Evolutionary conservation across 108 stramenopile genomes (phyloP), one percentile per base, ranked within the genome.

Genomic region (Stephanodiscus minutulus): DNA sequence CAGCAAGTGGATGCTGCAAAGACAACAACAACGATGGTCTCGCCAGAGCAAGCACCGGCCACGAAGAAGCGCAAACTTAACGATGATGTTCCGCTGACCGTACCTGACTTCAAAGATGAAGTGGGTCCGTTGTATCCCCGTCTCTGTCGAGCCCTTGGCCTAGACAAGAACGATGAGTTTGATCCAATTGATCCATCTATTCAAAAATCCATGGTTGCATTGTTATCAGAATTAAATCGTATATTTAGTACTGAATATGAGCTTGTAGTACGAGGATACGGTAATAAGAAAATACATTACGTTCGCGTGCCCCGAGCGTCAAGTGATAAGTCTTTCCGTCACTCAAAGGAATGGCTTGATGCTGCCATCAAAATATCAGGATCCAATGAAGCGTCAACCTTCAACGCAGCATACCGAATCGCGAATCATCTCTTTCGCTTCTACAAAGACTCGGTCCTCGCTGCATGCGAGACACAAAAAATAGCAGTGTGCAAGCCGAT

Each of bases 291-390:
- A 1, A 9, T 52, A 52, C 24, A 21, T 7, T 52, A 6, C 7
- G 18, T 52, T 52, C 0, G 50, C 2, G 1, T 52, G 3, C 50
- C 50, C 20, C 4, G 5, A 24, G 4, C 50, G 6, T 52, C 6
- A 21, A 52, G 50, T 7, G n/a, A 52, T 52, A 5, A 24, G 13
- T 52, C 50, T 1, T 52, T 52, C 50, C 50, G 20, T 21, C 2
- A 52, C 50, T 20, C 50, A 4, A 52, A 52, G 20, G 50, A 52
- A 52, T 52, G 50, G 50, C n/a, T 52, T 7, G 50, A 52, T 24
- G 20, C 5, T 3, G 50, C 50, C 3, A 52, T 52, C 50, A 6
- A 52, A 21, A 20, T 52, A 52, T 52, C 50, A 21, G 50, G 50
- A 52, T 52, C 50, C 8, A 52, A 52, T 3, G 22, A 52, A 52